phyloP scores from a whole-genome alignment of 768 basidiomycete species.

The Holtermannia corniformis region DNA sequence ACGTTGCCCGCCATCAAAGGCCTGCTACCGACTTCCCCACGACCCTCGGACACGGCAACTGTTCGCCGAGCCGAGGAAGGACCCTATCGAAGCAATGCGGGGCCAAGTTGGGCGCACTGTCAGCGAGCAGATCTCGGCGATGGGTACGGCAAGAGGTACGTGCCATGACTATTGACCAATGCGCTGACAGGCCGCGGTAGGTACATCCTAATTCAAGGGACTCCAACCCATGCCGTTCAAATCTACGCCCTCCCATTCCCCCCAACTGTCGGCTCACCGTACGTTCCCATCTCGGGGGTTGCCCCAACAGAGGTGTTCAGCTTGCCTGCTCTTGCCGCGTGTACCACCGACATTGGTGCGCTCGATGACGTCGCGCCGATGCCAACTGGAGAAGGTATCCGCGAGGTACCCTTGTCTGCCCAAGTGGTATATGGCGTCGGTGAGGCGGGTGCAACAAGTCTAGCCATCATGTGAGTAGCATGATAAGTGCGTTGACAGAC shows the following conservation, averaged over 20 bases:
- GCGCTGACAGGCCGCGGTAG: not conserved
- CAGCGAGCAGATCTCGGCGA: conserved; percentile 19
- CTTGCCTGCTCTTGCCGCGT: conserved; percentile 10
- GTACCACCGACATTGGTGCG: not conserved
- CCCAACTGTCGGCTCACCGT: not conserved
- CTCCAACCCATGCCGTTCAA: conserved; percentile 14
- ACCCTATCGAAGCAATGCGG: not conserved
- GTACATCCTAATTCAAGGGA: not conserved
- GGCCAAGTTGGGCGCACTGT: conserved; percentile 9
- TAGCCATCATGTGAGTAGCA: conserved; percentile 7
- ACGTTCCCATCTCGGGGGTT: not conserved
- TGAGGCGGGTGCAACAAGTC: not conserved
- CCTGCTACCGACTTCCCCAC: conserved; percentile 19
- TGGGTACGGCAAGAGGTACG: conserved; percentile 21
- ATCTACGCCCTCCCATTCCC: conserved; percentile 8
- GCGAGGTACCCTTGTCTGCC: conserved; percentile 4
- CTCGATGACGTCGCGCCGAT: not conserved
- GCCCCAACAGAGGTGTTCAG: conserved; percentile 25
- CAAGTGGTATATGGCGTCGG: not conserved
- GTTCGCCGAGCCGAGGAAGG: too few relatives aligned
- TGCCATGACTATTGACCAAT: not conserved
- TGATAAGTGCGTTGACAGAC: too few relatives aligned
- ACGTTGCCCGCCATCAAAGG: conserved; percentile 15
- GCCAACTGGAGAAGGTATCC: not conserved
- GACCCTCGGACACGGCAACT: not conserved